Conservation (phyloP, 306 rosid genomes). For the Dicorynia guianensis region DNA sequence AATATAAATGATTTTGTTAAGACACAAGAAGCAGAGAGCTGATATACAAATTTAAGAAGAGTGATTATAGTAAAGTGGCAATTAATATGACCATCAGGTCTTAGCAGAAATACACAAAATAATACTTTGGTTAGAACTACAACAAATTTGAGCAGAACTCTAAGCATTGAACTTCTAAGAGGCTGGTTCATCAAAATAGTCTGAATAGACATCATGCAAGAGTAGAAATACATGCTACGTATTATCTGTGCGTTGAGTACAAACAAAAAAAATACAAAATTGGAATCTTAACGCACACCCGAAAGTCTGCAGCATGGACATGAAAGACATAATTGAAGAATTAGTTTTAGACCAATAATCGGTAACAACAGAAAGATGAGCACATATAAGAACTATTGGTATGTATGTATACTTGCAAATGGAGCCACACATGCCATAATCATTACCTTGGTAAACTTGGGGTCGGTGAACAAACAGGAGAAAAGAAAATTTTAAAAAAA, state of each 20-base stretch:
- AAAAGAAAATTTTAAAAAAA: too few relatives aligned
- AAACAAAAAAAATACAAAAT: neutral
- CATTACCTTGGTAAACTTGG: neutral
- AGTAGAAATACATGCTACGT: neutral
- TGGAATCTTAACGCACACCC: neutral
- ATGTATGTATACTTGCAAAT: neutral
- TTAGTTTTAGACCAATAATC: neutral
- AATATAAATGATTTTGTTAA: constrained; percentile 17
- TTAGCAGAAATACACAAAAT: neutral
- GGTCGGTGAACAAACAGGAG: neutral
- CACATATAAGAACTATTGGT: neutral
- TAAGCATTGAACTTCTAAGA: too few relatives aligned
- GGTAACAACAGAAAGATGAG: neutral
- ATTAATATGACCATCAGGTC: neutral
- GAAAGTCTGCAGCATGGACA: neutral
- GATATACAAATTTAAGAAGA: neutral
- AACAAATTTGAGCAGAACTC: constrained; percentile 1
- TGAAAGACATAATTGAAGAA: neutral
- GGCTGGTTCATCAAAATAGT: too few relatives aligned
- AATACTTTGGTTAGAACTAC: neutral
- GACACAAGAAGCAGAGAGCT: constrained; percentile 36
- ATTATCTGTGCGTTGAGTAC: neutral
- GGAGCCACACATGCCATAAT: neutral
- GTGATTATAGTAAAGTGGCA: neutral
- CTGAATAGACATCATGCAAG: too few relatives aligned